phyloP scores from a whole-genome alignment of 805 yeast species.

The Blastobotrys attinorum region DNA sequence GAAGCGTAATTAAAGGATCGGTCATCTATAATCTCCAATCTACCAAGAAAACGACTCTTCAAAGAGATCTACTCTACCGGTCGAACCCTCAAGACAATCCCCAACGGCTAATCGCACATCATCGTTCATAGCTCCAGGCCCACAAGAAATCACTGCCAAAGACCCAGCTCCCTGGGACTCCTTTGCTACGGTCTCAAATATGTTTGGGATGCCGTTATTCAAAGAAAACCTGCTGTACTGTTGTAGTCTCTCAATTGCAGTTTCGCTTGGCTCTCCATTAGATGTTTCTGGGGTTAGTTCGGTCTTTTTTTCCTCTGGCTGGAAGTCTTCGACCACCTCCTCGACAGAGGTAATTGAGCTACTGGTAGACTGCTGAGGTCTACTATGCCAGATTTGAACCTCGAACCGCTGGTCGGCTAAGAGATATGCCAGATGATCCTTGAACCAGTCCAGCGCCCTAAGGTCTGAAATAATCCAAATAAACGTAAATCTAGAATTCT shows the following conservation, averaged over 20 bases:
- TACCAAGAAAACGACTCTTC: constrained; percentile 67
- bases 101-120: constrained; percentile 41
- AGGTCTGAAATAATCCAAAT: constrained; percentile 58
- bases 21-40: not conserved
- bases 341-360: not conserved
- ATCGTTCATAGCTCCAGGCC: constrained; percentile 51
- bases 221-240: not conserved
- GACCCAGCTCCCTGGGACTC: constrained; percentile 27
- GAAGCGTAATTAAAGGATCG: too few relatives aligned
- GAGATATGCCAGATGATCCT: not conserved
- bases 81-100: constrained; percentile 31
- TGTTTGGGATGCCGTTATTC: not conserved
- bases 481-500: constrained; percentile 29
- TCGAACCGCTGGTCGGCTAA: constrained; percentile 3
- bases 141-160: constrained; percentile 48
- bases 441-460: constrained; percentile 43
- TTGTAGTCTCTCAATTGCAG: not conserved
- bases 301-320: not conserved
- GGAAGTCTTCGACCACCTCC: not conserved
- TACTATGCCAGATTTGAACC: not conserved
- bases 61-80: constrained; percentile 48
- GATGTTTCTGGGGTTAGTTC: not conserved
- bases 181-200: not conserved
- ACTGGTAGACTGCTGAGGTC: not conserved
- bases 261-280: not conserved